Percentiles rank a stretch among this genome's conserved stretches.
Conservation (phyloP, 306 rosid genomes). For the Sophora flavescens region DNA sequence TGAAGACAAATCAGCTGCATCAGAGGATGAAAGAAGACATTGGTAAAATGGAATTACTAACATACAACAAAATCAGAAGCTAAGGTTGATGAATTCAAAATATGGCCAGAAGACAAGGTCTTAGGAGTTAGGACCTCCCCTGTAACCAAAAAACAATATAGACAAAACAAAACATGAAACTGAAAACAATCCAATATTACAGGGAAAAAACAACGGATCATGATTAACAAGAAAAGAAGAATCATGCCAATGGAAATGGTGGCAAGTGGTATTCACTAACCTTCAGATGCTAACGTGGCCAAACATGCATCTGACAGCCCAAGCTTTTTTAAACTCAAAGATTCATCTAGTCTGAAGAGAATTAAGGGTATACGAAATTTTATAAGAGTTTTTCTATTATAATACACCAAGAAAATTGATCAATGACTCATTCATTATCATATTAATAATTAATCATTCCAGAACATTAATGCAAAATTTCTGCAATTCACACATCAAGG, state of each 20-base stretch:
- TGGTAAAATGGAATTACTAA: conserved; percentile 32
- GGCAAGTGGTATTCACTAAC: conserved; percentile 55
- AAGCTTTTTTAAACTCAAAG: conserved; percentile 72
- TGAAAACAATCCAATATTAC: neutral
- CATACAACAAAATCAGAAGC: conserved; percentile 35
- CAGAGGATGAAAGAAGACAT: conserved; percentile 25
- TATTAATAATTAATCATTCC: conserved; percentile 1
- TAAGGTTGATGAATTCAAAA: conserved; percentile 7
- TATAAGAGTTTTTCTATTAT: conserved; percentile 21
- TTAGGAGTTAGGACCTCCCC: conserved; percentile 18
- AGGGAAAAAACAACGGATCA: neutral
- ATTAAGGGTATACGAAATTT: conserved; percentile 50
- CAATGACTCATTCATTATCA: neutral
- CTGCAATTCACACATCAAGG: too few relatives aligned
- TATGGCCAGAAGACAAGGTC: neutral
- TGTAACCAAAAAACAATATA: neutral
- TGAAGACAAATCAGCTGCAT: conserved; percentile 52
- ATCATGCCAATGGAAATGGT: conserved; percentile 25
- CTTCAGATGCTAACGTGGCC: conserved; percentile 82
- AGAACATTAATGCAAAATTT: neutral
- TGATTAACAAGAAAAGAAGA: neutral
- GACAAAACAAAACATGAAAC: neutral
- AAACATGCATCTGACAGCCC: conserved; percentile 89
- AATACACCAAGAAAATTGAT: neutral
- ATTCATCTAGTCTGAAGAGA: conserved; percentile 69